phyloP scores from a whole-genome alignment of 495 filamentous ascomycete species.

The Penicillium dipodomyicola region DNA sequence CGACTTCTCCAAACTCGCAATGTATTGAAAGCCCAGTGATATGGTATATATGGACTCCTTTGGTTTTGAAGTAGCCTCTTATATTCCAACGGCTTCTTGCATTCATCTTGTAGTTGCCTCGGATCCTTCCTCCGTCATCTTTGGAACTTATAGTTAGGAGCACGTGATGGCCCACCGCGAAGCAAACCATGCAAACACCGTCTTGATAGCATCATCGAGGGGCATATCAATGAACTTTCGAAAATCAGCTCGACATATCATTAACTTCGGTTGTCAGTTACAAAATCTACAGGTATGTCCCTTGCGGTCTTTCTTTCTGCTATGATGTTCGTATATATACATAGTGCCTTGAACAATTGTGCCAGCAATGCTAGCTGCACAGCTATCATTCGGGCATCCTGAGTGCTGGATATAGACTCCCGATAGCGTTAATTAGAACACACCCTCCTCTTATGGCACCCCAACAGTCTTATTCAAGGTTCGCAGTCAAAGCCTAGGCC shows the following conservation, averaged over 20 bases:
- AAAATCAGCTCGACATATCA: background rate
- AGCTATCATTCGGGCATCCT: background rate
- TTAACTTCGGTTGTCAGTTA: background rate
- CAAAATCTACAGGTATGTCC: background rate
- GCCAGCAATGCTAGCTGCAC: background rate
- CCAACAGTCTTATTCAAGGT: background rate
- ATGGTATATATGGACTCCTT: fast-evolving
- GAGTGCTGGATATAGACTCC: background rate
- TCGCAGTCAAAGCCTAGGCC: no score
- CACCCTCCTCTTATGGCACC: background rate
- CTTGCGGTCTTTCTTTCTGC: no score
- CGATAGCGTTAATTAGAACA: background rate
- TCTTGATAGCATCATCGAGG: constrained; percentile 12
- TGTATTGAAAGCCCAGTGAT: background rate
- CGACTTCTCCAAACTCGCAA: background rate
- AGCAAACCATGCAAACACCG: constrained; percentile 7
- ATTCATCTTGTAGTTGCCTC: background rate
- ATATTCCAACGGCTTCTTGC: background rate
- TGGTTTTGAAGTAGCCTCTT: background rate
- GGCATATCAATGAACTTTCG: constrained; percentile 7
- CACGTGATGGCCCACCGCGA: background rate
- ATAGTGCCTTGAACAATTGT: background rate
- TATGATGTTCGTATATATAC: no score
- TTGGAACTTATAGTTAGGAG: background rate
- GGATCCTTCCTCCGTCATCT: background rate